phyloP scores from a whole-genome alignment of 306 rosid genomes.

The Sphenostylis stenocarpa region DNA sequence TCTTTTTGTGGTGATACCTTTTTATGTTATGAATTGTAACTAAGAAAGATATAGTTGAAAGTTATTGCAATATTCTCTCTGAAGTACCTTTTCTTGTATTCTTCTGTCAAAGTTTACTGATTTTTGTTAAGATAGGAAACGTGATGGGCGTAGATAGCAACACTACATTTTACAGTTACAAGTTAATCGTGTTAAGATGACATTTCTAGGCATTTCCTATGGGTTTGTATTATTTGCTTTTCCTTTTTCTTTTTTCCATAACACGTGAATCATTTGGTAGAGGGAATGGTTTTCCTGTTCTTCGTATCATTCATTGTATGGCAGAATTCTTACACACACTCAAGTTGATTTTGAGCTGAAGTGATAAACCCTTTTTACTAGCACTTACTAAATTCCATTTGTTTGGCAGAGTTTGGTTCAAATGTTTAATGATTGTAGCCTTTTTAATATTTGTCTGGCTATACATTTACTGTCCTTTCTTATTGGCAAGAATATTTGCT shows the following conservation, averaged over 20 bases:
- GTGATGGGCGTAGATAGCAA: not conserved
- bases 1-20: conserved; percentile 9
- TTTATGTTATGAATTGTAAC: not conserved
- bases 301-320: not conserved
- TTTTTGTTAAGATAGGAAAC: not conserved
- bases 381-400: not conserved
- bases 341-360: not conserved
- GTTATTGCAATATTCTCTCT: not conserved
- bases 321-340: not conserved
- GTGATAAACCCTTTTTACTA: not conserved
- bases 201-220: not conserved
- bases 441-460: not conserved
- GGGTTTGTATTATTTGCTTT: not conserved
- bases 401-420: not conserved
- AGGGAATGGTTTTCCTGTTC: not conserved
- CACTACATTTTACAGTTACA: not conserved
- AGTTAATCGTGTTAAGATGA: not conserved
- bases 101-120: not conserved
- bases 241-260: not conserved
- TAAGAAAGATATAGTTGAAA: not conserved
- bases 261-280: conserved; percentile 2
- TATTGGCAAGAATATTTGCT: not conserved
- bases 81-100: not conserved
- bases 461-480: not conserved
- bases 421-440: conserved; percentile 15